These are phyloP conservation scores for Candida glucosophila DNA, from an alignment of 1,139 yeast genomes.

Conservation along the genomic window DNA sequence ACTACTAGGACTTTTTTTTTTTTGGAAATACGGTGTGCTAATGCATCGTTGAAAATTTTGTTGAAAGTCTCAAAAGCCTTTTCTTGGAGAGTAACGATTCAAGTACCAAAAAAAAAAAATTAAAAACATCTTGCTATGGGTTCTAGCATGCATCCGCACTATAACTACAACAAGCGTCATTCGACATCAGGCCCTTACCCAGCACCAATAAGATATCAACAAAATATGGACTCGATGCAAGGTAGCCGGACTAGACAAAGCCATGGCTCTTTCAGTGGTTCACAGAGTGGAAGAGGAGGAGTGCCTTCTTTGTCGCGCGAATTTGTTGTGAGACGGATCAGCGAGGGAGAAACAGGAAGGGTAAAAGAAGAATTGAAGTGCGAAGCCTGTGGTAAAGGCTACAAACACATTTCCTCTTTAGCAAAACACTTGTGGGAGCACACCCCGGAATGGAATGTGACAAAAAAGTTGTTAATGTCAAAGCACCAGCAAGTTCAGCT, in stretches of 20 bases:
- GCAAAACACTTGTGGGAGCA: conserved; percentile 74
- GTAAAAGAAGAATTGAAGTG: conserved; percentile 76
- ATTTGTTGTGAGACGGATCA: conserved; percentile 72
- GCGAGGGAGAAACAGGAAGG: conserved; percentile 82
- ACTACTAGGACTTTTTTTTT: no score
- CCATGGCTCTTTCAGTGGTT: conserved; percentile 4
- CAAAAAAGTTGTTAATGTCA: conserved; percentile 70
- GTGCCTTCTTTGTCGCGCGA: conserved; percentile 55
- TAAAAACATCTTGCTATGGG: no score
- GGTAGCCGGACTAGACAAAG: conserved; percentile 1
- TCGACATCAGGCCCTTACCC: conserved; percentile 27
- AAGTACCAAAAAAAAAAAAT: no score
- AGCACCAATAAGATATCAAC: conserved; percentile 23
- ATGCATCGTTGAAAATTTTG: no score
- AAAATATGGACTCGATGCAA: conserved; percentile 2
- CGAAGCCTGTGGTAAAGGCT: conserved; percentile 87
- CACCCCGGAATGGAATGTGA: conserved; percentile 87
- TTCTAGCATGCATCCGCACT: conserved; percentile 21
- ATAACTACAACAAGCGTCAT: conserved; percentile 25
- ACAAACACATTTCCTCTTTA: conserved; percentile 74
- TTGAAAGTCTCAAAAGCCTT: no score
- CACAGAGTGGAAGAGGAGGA: conserved; percentile 18
- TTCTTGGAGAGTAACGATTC: no score
- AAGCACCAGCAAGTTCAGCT: conserved; percentile 89
- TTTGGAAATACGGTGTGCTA: no score